Evolutionary conservation across 2,329 filamentous ascomycete genomes (phyloP), one percentile per base, ranked within the genome.

Genomic region (Diaporthe aspalathi): DNA sequence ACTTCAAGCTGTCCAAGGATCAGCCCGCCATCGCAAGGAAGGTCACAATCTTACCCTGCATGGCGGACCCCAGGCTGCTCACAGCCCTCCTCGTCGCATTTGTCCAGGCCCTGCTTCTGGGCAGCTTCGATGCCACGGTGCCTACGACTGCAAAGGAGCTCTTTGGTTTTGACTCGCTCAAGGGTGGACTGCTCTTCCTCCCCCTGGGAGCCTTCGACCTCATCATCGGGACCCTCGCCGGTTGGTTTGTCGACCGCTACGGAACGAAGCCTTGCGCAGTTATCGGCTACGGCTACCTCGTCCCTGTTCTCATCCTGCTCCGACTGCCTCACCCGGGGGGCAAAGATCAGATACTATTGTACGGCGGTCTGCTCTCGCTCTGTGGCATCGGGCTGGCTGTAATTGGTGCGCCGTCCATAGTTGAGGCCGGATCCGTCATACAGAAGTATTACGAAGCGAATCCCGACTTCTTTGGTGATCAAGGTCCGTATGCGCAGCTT

Each of bases 401-500:
- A 3, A 87, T 90, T 50, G 85, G 85, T 11, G 84, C 87, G 2
- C 84, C 87, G 0, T 83, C 83, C 12, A 83, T 90, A 11, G 88
- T 91, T 22, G 89, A 91, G 77, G 83, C 87, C 1, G 87, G 87
- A 6, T 80, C 82, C 14, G 82, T 90, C 0, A 83, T 90, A 1
- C 84, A 88, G 73, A 84, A 82, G 52, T 90, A 88, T 75, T 84
- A 88, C 72, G 81, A 84, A 56, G 84, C 84, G 1, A 91, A 91
- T 70, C 82, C 82, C 1, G 84, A 83, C 0, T 81, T 88, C 65
- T 91, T 91, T 74, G 87, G 88, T 0, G 79, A 82, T 1, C 81
- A 86, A 5, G 87, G 87, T 0, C 89, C 90, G 0, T 91, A 91
- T 76, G 90, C 89, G 2, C 90, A 92, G 78, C 82, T 92, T 0